Percentiles rank a stretch among this genome's conserved stretches.
Conservation (phyloP, 83 land plant species). For the Picea abies region DNA sequence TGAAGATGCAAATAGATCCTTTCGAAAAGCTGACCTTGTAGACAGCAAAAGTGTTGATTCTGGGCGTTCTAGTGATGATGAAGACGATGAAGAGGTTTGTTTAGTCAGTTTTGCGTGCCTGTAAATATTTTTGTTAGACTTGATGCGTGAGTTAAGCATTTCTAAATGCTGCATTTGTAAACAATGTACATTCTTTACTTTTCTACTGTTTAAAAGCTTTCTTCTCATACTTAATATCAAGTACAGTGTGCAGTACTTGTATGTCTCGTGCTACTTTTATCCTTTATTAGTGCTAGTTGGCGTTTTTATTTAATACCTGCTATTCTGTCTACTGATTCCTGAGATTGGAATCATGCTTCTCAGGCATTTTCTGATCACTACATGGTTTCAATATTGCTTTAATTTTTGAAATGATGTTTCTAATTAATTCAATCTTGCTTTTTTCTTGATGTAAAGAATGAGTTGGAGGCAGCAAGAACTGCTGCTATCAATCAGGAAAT, state of each 20-base stretch:
- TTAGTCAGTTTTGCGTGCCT: neutral
- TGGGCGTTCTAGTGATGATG: slow-evolving; percentile 76
- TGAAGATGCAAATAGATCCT: slow-evolving; percentile 41
- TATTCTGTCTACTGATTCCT: too few species aligned
- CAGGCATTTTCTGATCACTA: neutral
- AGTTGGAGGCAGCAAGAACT: slow-evolving; percentile 30
- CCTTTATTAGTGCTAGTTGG: too few species aligned
- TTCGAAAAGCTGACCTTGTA: slow-evolving; percentile 47
- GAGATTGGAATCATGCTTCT: too few species aligned
- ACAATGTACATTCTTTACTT: too few species aligned
- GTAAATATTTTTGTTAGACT: neutral
- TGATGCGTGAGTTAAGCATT: neutral
- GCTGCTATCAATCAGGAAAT: slow-evolving; percentile 96
- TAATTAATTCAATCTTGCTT: neutral
- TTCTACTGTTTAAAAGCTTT: too few species aligned
- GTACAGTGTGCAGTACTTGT: too few species aligned
- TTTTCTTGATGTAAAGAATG: slow-evolving; percentile 7
- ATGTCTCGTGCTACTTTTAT: too few species aligned
- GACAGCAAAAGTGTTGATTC: slow-evolving; percentile 80
- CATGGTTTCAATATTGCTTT: neutral
- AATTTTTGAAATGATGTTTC: neutral
- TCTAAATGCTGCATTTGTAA: too few species aligned
- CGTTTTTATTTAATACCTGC: too few species aligned
- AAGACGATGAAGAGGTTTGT: slow-evolving; percentile 88
- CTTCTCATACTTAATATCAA: too few species aligned